phyloP scores from a whole-genome alignment of 441 rosid genomes.

The Aleurites moluccanus region DNA sequence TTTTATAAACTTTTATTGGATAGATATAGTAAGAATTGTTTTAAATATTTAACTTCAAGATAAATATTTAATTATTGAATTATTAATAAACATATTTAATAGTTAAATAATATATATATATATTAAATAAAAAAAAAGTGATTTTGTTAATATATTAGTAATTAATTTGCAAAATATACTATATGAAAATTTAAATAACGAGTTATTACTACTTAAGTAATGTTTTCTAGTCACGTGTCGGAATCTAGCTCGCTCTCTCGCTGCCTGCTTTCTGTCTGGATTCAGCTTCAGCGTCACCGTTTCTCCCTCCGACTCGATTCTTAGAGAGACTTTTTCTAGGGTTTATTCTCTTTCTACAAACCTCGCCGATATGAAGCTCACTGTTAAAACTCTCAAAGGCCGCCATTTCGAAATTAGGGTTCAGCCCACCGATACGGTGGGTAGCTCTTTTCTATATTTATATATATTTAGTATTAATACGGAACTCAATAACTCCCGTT shows the following conservation, averaged over 20 bases:
- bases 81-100: too few species aligned
- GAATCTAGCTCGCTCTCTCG: neutral
- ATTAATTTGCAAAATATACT: too few species aligned
- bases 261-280: neutral
- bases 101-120: too few species aligned
- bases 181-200: too few species aligned
- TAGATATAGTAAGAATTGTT: too few species aligned
- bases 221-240: constrained; percentile 5
- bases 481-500: neutral
- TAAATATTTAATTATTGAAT: too few species aligned
- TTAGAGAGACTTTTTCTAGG: neutral
- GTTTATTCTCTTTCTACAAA: neutral
- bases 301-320: neutral
- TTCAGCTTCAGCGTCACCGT: neutral
- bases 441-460: constrained; percentile 24
- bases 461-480: neutral
- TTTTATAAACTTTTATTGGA: too few species aligned
- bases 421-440: constrained; percentile 83
- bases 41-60: too few species aligned
- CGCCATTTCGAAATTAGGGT: constrained; percentile 95
- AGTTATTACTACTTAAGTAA: neutral
- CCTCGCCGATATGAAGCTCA: constrained; percentile 74
- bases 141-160: too few species aligned
- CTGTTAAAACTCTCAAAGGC: constrained; percentile 96
- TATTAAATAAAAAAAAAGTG: too few species aligned